Evolutionary conservation across 176 grass and related monocot genomes (phyloP), one percentile per base, ranked within the genome.

Genomic region (Musa schizocarpa): DNA sequence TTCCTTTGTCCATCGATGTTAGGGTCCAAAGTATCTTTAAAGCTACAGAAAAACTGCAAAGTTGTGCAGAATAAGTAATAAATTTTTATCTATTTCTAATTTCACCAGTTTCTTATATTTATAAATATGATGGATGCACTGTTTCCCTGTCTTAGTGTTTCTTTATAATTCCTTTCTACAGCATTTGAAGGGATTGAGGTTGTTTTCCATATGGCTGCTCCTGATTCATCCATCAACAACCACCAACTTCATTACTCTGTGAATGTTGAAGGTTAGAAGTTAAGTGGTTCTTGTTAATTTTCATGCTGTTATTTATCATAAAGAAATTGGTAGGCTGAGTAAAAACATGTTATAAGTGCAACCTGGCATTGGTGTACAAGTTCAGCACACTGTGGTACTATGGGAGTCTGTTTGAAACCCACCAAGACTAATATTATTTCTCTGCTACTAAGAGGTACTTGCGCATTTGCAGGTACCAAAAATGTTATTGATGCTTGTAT

Each of bases 141-240:
- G 22, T 76, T 51, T 80, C 6, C 9, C 61, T 0, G 16, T 34
- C 58, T 63, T 71, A 17, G 23, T 52, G 26, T 70, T 73, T 67
- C 19, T 75, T n/a, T 82, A 9, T 76, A 65, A 73, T 76, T 80
- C 78, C 63, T 61, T 10, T 50, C 21, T 87, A 69, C 86, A 98
- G 94, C 84, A 87, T 91, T 90, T 85, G 80, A 91, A 53, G 94
- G 94, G 20, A 86, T 82, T 56, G 90, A 93, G 85, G 88, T 88
- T 74, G 90, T 98, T 78, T 98, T 91, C 83, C 94, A 99, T 78
- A 99, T 99, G 95, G 95, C 95, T 74, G 95, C 95, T 78, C 95
- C 95, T 50, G 95, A 99, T 77, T 99, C 95, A 63, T 99, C 95
- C 52, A 92, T 99, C 76, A 99, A 99, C 86, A 99, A 91, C 73